These are phyloP conservation scores for Ustilago hordei DNA, from an alignment of 1,284 basidiomycete genomes.

Conservation along the genomic window DNA sequence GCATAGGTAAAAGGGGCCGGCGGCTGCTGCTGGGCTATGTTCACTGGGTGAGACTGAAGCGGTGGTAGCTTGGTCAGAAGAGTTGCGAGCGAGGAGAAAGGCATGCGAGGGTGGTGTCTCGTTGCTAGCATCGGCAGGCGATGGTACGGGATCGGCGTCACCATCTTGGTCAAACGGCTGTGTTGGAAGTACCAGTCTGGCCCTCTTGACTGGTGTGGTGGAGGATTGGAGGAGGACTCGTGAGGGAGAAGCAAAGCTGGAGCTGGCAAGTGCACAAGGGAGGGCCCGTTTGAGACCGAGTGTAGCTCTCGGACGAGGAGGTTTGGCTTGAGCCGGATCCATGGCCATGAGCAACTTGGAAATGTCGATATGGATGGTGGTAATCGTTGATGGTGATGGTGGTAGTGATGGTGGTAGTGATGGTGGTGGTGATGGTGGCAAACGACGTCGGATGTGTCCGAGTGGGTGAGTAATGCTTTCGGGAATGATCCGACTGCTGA, in stretches of 20 bases:
- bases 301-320: constrained; percentile 32
- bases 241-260: constrained; percentile 15
- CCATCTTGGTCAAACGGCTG: constrained; percentile 21
- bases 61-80: constrained; percentile 10
- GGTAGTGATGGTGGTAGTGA: not conserved
- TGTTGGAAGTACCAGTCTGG: constrained; percentile 41
- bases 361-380: constrained; percentile 4
- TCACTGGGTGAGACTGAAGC: not conserved
- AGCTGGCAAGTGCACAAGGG: constrained; percentile 11
- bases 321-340: constrained; percentile 16
- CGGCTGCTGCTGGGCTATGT: constrained; percentile 21
- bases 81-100: constrained; percentile 29
- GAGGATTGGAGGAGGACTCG: constrained; percentile 1
- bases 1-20: constrained; percentile 62
- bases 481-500: not conserved
- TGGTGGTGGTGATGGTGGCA: not conserved
- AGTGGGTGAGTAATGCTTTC: not conserved
- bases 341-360: not conserved
- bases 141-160: not conserved
- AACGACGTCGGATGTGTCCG: not conserved
- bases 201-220: constrained; percentile 24
- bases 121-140: not conserved
- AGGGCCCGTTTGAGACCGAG: constrained; percentile 32
- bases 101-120: constrained; percentile 35
- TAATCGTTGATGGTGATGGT: not conserved